A percentile compares a stretch with the other conserved stretches of the same genome.
These are phyloP conservation scores for Didymella sp. DNA, from an alignment of 2,329 filamentous ascomycete genomes.

Conservation along the genomic window DNA sequence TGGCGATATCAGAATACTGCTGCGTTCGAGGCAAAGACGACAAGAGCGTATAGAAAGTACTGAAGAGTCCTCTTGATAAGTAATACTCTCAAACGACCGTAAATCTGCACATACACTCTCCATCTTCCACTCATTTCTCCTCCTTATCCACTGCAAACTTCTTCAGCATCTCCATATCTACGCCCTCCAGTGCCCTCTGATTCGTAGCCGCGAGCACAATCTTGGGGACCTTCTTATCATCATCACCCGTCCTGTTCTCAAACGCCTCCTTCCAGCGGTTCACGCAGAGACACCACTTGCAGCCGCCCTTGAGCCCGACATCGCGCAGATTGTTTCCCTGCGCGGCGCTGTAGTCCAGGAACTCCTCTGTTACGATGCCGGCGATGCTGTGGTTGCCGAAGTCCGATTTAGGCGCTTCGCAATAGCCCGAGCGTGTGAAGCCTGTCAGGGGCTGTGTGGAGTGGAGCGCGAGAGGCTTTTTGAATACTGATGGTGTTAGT, in stretches of 20 bases:
- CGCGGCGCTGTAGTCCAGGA: slow-evolving; percentile 66
- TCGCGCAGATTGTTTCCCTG: slow-evolving; percentile 65
- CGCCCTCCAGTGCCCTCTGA: slow-evolving; percentile 58
- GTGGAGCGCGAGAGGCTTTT: slow-evolving; percentile 64
- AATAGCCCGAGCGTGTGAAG: slow-evolving; percentile 68
- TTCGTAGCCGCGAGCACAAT: slow-evolving; percentile 62
- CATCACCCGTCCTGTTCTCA: slow-evolving; percentile 58
- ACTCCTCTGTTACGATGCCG: slow-evolving; percentile 63
- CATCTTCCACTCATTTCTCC: slow-evolving; percentile 13
- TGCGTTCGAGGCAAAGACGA: too few relatives aligned
- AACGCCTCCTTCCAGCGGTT: slow-evolving; percentile 67
- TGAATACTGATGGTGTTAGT: slow-evolving; percentile 57
- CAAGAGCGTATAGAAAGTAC: too few relatives aligned
- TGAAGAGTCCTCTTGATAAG: too few relatives aligned
- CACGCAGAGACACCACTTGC: slow-evolving; percentile 70
- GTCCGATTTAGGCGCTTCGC: slow-evolving; percentile 62
- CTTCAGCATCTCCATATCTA: slow-evolving; percentile 58
- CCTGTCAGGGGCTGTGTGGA: slow-evolving; percentile 66
- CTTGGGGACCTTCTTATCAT: slow-evolving; percentile 56
- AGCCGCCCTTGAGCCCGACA: slow-evolving; percentile 63
- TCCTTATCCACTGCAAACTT: slow-evolving; percentile 56
- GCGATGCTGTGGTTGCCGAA: slow-evolving; percentile 67
- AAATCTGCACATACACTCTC: too few relatives aligned
- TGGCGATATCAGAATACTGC: too few relatives aligned
- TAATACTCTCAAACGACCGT: too few relatives aligned